These are phyloP conservation scores for Acorus calamus DNA, from an alignment of 106 monocot genomes.

Conservation along the genomic window DNA sequence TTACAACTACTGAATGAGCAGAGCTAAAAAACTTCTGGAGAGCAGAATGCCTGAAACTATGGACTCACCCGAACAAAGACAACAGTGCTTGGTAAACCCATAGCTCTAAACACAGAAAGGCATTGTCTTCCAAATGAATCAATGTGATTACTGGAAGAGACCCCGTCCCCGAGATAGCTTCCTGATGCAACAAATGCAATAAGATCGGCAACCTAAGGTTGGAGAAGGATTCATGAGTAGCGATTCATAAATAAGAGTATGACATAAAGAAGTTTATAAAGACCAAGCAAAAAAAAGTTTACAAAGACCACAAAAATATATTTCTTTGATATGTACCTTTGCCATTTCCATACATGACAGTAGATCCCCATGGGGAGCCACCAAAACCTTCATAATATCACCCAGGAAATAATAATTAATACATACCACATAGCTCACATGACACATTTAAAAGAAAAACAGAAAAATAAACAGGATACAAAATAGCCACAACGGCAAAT, in stretches of 20 bases:
- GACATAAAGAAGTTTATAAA: not conserved
- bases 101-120: conserved; percentile 76
- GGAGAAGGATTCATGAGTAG: conserved; percentile 9
- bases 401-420: not conserved
- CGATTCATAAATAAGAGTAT: not conserved
- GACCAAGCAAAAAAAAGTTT: no score
- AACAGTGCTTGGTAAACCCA: conserved; percentile 85
- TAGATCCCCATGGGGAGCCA: conserved; percentile 85
- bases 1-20: not conserved
- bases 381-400: conserved; percentile 46
- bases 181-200: conserved; percentile 77
- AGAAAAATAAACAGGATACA: no score
- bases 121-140: conserved; percentile 77
- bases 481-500: not conserved
- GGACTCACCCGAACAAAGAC: conserved; percentile 65
- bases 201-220: conserved; percentile 72
- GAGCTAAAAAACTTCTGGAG: not conserved
- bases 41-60: not conserved
- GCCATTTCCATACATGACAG: conserved; percentile 87
- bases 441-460: no score
- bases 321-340: conserved; percentile 36
- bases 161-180: conserved; percentile 40
- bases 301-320: not conserved
- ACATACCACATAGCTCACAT: no score
- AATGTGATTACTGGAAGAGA: conserved; percentile 29